A percentile compares a stretch with the other conserved stretches of the same genome.
These are phyloP conservation scores for Rehmannia glutinosa DNA, from an alignment of 257 asterid genomes.

Conservation along the genomic window DNA sequence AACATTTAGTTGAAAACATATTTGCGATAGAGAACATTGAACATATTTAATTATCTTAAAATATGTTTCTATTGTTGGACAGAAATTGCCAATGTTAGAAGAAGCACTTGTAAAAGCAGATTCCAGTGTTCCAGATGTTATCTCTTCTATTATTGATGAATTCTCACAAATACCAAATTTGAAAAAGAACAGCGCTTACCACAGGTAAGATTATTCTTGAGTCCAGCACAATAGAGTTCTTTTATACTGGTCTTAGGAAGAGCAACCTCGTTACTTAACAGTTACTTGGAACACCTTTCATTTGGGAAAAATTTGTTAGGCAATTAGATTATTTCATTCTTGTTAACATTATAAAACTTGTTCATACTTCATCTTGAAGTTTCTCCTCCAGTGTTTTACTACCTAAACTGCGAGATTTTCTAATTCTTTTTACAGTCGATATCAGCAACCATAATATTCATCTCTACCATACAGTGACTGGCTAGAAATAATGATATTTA, in stretches of 20 bases:
- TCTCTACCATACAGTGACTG: background rate
- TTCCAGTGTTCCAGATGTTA: constrained; percentile 58
- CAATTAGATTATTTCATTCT: background rate
- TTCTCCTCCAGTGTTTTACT: too few species aligned
- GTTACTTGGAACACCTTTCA: too few species aligned
- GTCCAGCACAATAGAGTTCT: background rate
- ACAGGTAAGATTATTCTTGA: constrained; percentile 37
- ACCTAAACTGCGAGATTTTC: background rate
- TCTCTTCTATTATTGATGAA: constrained; percentile 51
- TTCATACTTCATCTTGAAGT: background rate
- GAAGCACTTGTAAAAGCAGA: constrained; percentile 51
- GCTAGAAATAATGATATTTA: background rate
- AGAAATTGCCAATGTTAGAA: constrained; percentile 61
- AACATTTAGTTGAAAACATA: background rate
- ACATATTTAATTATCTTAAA: background rate
- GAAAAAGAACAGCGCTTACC: constrained; percentile 54
- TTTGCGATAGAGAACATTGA: background rate
- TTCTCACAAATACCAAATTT: constrained; percentile 60
- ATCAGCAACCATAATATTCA: too few species aligned
- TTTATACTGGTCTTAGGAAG: background rate
- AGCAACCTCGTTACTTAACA: background rate
- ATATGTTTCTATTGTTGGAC: constrained; percentile 19
- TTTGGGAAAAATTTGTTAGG: too few species aligned
- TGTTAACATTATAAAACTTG: background rate
- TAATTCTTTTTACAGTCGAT: too few species aligned